These are phyloP conservation scores for Verticillium tricorpus DNA, from an alignment of 2,329 filamentous ascomycete genomes.

Conservation along the genomic window DNA sequence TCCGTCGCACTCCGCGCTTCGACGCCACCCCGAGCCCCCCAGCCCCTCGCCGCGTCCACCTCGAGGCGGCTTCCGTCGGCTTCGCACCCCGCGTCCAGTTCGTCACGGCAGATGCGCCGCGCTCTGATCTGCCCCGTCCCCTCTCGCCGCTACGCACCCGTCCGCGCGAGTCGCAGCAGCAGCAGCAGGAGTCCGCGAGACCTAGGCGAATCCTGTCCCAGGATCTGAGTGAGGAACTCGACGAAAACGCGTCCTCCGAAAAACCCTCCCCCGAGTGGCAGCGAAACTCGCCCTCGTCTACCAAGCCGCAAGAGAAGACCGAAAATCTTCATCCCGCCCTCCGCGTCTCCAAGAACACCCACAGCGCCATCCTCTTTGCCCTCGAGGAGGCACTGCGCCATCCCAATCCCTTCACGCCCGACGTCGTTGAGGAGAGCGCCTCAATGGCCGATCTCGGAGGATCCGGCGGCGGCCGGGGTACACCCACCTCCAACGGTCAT, in stretches of 20 bases:
- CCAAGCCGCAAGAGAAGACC: conserved; percentile 23
- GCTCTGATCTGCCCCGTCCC: conserved; percentile 7
- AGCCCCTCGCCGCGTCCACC: conserved; percentile 31
- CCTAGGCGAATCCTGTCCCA: conserved; percentile 39
- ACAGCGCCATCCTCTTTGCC: conserved; percentile 85
- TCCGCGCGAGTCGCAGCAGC: conserved; percentile 1
- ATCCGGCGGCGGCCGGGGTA: conserved; percentile 34
- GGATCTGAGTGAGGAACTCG: conserved; percentile 41
- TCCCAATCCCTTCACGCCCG: conserved; percentile 77
- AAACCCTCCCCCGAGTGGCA: conserved; percentile 17
- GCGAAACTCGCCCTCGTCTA: conserved; percentile 21
- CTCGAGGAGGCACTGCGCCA: conserved; percentile 86
- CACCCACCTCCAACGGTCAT: conserved; percentile 52
- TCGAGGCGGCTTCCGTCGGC: conserved; percentile 43
- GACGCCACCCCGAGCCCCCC: conserved; percentile 38
- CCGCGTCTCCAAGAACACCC: conserved; percentile 77
- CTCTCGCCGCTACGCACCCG: conserved; percentile 3
- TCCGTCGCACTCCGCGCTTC: conserved; percentile 50
- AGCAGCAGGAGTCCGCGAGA: conserved; percentile 8
- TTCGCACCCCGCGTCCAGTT: conserved; percentile 38
- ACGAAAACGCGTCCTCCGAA: conserved; percentile 31
- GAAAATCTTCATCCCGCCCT: conserved; percentile 40
- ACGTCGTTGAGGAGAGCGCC: conserved; percentile 82
- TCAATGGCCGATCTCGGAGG: conserved; percentile 81
- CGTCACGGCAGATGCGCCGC: conserved; percentile 23